These are phyloP conservation scores for Candida sphagnicola DNA, from an alignment of 805 yeast species.

Conservation along the genomic window DNA sequence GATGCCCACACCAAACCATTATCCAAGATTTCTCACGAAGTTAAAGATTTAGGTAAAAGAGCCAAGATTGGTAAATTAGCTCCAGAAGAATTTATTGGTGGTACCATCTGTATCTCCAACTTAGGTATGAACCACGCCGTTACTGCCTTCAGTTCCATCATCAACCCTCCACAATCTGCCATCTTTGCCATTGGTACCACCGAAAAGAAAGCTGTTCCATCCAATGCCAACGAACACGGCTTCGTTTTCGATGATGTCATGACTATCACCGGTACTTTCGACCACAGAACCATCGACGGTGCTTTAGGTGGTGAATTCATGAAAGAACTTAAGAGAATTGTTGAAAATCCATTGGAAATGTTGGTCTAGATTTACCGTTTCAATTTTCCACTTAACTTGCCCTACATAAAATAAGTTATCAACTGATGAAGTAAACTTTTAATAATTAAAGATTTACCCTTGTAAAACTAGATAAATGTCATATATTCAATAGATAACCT, in stretches of 20 bases:
- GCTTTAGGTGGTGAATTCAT: slow-evolving; percentile 97
- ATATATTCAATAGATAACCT: not conserved
- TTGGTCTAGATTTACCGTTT: slow-evolving; percentile 50
- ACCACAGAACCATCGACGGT: slow-evolving; percentile 97
- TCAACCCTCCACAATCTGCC: slow-evolving; percentile 96
- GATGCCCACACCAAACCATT: slow-evolving; percentile 87
- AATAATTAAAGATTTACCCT: not conserved
- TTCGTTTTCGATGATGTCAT: slow-evolving; percentile 89
- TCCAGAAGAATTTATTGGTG: slow-evolving; percentile 99
- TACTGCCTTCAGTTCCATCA: slow-evolving; percentile 86
- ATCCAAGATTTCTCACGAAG: slow-evolving; percentile 70
- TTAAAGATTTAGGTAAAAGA: slow-evolving; percentile 92
- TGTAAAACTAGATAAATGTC: slow-evolving; percentile 1
- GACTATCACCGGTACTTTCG: slow-evolving; percentile 93
- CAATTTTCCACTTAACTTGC: not conserved
- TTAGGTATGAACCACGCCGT: slow-evolving; percentile 98
- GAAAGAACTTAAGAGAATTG: slow-evolving; percentile 82
- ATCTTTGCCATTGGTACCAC: slow-evolving; percentile 93
- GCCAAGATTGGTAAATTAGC: slow-evolving; percentile 89
- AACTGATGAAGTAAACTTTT: too few relatives aligned
- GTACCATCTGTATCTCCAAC: slow-evolving; percentile 97
- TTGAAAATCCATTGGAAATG: slow-evolving; percentile 95
- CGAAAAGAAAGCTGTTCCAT: slow-evolving; percentile 90
- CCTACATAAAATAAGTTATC: too few relatives aligned
- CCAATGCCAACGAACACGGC: slow-evolving; percentile 85